Percentiles rank a stretch among this genome's conserved stretches.
These are phyloP conservation scores for Suhomyces kilbournensis DNA, from an alignment of 805 yeast genomes.

Conservation along the genomic window DNA sequence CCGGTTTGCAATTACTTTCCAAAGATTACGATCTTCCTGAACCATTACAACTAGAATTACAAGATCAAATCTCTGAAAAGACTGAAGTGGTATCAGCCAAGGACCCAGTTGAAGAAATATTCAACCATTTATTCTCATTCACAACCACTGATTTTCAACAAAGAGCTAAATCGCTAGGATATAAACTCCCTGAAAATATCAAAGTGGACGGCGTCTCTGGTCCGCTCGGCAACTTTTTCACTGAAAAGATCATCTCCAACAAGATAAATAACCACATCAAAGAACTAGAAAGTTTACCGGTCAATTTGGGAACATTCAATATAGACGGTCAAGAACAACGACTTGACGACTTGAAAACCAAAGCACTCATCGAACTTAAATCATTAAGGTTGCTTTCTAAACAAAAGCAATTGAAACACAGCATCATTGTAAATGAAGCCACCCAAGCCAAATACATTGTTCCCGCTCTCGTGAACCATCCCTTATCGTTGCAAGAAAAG, in stretches of 20 bases:
- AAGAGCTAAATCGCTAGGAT: constrained; percentile 42
- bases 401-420: constrained; percentile 68
- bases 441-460: constrained; percentile 55
- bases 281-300: constrained; percentile 65
- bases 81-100: not conserved
- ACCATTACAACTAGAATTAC: constrained; percentile 39
- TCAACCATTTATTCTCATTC: constrained; percentile 3
- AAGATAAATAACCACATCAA: constrained; percentile 56
- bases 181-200: constrained; percentile 22
- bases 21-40: constrained; percentile 65
- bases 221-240: constrained; percentile 47
- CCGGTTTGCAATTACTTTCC: constrained; percentile 62
- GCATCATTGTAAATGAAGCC: constrained; percentile 51
- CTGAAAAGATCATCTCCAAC: constrained; percentile 52
- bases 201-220: constrained; percentile 33
- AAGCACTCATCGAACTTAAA: constrained; percentile 67
- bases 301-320: constrained; percentile 59
- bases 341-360: constrained; percentile 59
- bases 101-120: constrained; percentile 4
- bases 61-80: constrained; percentile 12
- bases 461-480: constrained; percentile 49
- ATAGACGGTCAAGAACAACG: constrained; percentile 26
- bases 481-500: constrained; percentile 63
- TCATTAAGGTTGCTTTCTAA: constrained; percentile 60
- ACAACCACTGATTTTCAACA: constrained; percentile 20